Evolutionary conservation across 352 stramenopile species (phyloP).

Genomic region (Phytophthora sp.): DNA sequence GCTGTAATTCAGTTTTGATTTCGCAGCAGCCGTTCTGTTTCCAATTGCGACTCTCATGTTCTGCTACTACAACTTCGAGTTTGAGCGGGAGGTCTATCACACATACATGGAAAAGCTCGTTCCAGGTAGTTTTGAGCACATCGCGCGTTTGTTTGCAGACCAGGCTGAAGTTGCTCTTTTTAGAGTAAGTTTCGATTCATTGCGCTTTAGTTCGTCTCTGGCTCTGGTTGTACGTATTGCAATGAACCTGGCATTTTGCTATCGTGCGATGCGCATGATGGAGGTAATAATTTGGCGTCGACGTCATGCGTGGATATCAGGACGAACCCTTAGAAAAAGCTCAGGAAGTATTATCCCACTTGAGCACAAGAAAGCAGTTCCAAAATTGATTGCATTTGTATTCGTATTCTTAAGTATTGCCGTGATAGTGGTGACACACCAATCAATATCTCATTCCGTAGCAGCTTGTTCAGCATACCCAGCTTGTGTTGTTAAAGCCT

Average conservation of each 20-base stretch:
- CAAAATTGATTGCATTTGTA: conserved; percentile 4
- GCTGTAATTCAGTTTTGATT: conserved; percentile 26
- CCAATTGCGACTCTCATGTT: conserved; percentile 28
- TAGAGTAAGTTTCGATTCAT: conserved; percentile 29
- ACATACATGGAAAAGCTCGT: conserved; percentile 19
- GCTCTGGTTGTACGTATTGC: conserved; percentile 26
- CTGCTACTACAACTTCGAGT: conserved; percentile 28
- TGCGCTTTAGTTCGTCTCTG: conserved; percentile 30
- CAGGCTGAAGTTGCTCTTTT: conserved; percentile 30
- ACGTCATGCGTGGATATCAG: neutral
- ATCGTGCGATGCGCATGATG: conserved; percentile 24
- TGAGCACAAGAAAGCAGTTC: conserved; percentile 7
- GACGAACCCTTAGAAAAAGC: neutral
- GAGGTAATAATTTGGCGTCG: conserved; percentile 11
- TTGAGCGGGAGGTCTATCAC: conserved; percentile 22
- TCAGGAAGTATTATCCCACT: neutral
- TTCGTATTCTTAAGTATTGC: conserved; percentile 11
- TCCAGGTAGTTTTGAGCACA: conserved; percentile 28
- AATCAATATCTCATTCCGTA: neutral
- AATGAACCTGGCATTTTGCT: conserved; percentile 31
- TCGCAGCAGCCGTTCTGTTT: conserved; percentile 30
- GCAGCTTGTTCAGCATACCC: conserved; percentile 4
- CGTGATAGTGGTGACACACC: neutral
- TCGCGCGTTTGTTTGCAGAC: conserved; percentile 18
- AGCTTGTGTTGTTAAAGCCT: conserved; percentile 21